Base-by-base conservation (phyloP, 441 rosid genomes). In the Pelargonium cotyledonis region DNA sequence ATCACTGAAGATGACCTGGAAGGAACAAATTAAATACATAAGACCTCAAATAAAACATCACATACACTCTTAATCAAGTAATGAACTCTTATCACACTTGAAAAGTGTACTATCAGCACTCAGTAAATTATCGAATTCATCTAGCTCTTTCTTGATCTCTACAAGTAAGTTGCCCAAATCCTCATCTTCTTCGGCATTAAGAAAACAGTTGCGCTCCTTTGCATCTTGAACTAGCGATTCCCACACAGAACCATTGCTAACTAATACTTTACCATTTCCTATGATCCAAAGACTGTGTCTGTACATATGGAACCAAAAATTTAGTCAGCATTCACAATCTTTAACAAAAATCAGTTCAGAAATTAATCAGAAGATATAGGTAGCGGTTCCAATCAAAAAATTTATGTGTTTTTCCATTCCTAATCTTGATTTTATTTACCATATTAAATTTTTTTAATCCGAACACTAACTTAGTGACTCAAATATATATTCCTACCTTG, bases 211-310 rank as follows among this genome's bases (percentile, higher is more conserved):
- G 0, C 84, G 87, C 0, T 9, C 21, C 74, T 58, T 81, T 5
- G 84, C 86, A 77, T 85, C 76, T 16, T 2, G 5, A 2, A 82
- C 75, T 51, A 85, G 26, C 0, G 35, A 40, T 66, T 69, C 19
- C 89, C 87, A 85, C 8, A 70, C 66, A n/a, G 80, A 80, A 6
- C 68, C 55, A 63, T 79, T 78, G 14, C 18, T 70, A 5, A 4
- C 2, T 44, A 82, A 69, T 0, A 83, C 76, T 66, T 49, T 61
- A 71, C 61, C 83, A 67, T 79, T 68, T 21, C 87, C 85, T 68
- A 83, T 14, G 68, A 84, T 81, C 87, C 87, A 85, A 12, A 77
- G 80, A 67, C 81, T 75, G 41, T 80, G 72, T 62, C 85, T 82
- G 35, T 23, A 15, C 11, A 6, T 31, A 3, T 64, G 38, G 65